Conservation (phyloP, 345 rosid species). For the Trapa incisa region DNA sequence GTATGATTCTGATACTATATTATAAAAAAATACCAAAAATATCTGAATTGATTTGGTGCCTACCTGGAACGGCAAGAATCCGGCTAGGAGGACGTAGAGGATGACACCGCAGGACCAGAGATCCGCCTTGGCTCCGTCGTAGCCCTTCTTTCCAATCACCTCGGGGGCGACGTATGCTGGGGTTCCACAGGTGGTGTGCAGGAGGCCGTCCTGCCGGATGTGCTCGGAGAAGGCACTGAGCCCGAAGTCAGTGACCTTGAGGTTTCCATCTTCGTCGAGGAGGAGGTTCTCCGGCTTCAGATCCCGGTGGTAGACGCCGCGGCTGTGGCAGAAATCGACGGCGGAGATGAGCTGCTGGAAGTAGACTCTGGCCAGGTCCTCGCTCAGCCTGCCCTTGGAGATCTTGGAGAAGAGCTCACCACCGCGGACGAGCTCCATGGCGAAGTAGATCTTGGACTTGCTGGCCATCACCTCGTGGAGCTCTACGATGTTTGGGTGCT, state of each 20-base stretch:
- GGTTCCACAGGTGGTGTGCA: slow-evolving; percentile 86
- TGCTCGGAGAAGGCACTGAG: slow-evolving; percentile 81
- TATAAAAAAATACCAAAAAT: too few species aligned
- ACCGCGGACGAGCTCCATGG: slow-evolving; percentile 91
- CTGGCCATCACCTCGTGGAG: slow-evolving; percentile 94
- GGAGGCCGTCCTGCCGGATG: slow-evolving; percentile 60
- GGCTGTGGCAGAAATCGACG: slow-evolving; percentile 84
- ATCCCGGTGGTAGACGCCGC: slow-evolving; percentile 87
- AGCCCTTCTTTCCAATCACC: slow-evolving; percentile 20
- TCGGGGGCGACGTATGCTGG: slow-evolving; percentile 87
- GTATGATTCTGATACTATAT: too few species aligned
- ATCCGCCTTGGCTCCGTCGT: slow-evolving; percentile 23
- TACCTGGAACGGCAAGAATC: slow-evolving; percentile 22
- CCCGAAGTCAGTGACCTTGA: slow-evolving; percentile 84
- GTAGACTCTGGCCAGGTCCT: slow-evolving; percentile 62
- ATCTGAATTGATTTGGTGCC: too few species aligned
- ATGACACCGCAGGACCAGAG: slow-evolving; percentile 31
- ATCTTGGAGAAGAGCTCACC: slow-evolving; percentile 79
- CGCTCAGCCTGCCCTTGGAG: slow-evolving; percentile 56
- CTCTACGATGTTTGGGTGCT: slow-evolving; percentile 76
- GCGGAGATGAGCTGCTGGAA: slow-evolving; percentile 83
- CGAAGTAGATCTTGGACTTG: slow-evolving; percentile 83
- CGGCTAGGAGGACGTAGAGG: slow-evolving; percentile 27
- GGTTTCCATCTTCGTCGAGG: slow-evolving; percentile 62
- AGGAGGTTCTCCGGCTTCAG: slow-evolving; percentile 81